Base-by-base conservation (phyloP, 1,284 basidiomycete genomes). In the Malassezia globosa region DNA sequence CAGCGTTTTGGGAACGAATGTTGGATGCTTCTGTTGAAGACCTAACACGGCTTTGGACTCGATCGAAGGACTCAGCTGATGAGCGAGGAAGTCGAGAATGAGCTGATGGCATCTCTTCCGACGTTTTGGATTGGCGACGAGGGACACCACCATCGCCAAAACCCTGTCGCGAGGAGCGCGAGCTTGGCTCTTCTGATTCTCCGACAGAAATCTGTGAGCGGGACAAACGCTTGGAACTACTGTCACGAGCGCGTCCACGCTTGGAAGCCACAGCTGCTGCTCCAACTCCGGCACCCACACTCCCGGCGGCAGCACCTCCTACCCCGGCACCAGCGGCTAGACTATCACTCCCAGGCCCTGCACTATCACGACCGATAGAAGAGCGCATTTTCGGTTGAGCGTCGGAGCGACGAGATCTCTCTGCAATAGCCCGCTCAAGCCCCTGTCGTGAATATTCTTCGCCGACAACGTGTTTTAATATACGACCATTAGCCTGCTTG, bases 401-500 rank as follows among this genome's bases (percentile, higher is more conserved):
- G 16, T 61, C 55, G 4, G 46, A 54, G 6, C 58, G 25, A 8
- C 29, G 42, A 14, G 46, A 53, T 13, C 54, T 34, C 45, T 59
- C 50, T n/a, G n/a, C n/a, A 34, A 69, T 56, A 49, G 62, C 58
- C 48, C 65, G 61, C 42, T 58, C 51, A 25, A 71, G 50, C 5
- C 58, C 53, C 3, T 50, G 46, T 8, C 51, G 54, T 36, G 66
- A 61, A 22, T 49, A 38, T 13, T 56, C 55, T 22, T 58, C 52
- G 25, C 68, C 68, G 24, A 67, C 56, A 11, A 62, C 51, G 46
- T 71, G 68, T 16, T 57, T 58, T 34, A 63, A 51, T 18, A 38
- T 40, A n/a, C 54, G 46, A 23, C 66, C 65, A 29, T 66, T 45
- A 50, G 59, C 62, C 42, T 66, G 65, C 54, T 64, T 56, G 59